These are phyloP conservation scores for Colletotrichum scovillei DNA, from an alignment of 2,329 filamentous ascomycete species.

Conservation along the genomic window DNA sequence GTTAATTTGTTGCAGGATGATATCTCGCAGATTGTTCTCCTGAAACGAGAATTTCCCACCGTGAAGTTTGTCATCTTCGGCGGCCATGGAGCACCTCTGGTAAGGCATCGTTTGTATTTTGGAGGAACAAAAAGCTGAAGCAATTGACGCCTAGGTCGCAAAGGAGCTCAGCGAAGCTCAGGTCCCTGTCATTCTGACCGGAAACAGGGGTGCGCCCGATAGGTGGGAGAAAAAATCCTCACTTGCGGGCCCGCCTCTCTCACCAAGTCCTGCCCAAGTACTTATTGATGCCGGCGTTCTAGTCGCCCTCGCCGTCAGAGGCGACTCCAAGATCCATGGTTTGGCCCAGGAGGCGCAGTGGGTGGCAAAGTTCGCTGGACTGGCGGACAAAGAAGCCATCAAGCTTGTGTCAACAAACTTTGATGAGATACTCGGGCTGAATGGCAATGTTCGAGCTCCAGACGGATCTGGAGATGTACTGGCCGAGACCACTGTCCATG, in stretches of 20 bases:
- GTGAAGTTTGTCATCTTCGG: constrained; percentile 51
- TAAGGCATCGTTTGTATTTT: constrained; percentile 31
- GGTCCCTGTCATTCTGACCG: constrained; percentile 55
- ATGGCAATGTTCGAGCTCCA: constrained; percentile 6
- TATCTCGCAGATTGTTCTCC: constrained; percentile 50
- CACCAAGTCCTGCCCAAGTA: constrained; percentile 45
- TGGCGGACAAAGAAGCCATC: constrained; percentile 47
- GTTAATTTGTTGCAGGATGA: constrained; percentile 45
- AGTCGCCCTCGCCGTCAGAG: constrained; percentile 32
- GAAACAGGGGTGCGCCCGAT: constrained; percentile 46
- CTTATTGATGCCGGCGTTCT: constrained; percentile 8
- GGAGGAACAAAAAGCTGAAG: background rate
- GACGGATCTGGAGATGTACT: background rate
- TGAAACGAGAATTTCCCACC: constrained; percentile 47
- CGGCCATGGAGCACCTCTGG: constrained; percentile 49
- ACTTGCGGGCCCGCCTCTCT: constrained; percentile 54
- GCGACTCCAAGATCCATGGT: constrained; percentile 51
- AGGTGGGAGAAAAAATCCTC: constrained; percentile 49
- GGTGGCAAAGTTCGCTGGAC: constrained; percentile 51
- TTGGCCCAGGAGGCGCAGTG: constrained; percentile 51
- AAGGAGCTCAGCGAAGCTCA: constrained; percentile 49
- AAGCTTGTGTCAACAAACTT: constrained; percentile 52
- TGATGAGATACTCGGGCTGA: constrained; percentile 51
- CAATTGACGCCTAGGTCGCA: constrained; percentile 42
- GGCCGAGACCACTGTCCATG: constrained; percentile 19